These are phyloP conservation scores for Pyrenochaeta sp. DNA, from an alignment of 2,329 filamentous ascomycete genomes.

Conservation along the genomic window DNA sequence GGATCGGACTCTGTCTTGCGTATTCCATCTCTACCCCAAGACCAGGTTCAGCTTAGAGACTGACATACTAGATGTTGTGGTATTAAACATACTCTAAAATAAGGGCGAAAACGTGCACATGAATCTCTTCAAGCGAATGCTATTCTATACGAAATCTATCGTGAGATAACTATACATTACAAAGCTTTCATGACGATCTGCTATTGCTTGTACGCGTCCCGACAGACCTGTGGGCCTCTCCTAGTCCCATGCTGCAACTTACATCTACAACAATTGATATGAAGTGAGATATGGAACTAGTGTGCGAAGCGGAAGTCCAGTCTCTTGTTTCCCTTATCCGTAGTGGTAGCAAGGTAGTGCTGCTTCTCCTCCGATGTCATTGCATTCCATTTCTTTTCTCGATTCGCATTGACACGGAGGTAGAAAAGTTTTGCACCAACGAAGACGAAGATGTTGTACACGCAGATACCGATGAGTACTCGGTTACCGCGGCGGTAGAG, in stretches of 20 bases:
- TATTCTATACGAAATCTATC: no score
- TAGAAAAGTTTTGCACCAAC: slow-evolving; percentile 46
- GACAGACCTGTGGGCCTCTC: neutral
- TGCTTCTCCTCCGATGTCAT: slow-evolving; percentile 48
- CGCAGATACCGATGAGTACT: slow-evolving; percentile 37
- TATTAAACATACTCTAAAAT: no score
- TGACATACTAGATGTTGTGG: no score
- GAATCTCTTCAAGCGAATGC: no score
- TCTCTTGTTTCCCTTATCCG: slow-evolving; percentile 49
- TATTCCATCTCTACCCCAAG: no score
- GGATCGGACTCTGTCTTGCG: no score
- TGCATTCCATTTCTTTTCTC: slow-evolving; percentile 46
- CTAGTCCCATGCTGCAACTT: neutral
- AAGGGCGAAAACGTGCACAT: no score
- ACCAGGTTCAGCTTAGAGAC: no score
- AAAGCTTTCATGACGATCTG: neutral
- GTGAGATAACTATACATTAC: no score
- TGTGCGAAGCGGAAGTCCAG: slow-evolving; percentile 18
- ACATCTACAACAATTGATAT: neutral
- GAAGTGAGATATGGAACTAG: neutral
- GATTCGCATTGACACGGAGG: slow-evolving; percentile 36
- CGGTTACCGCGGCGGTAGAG: slow-evolving; percentile 31
- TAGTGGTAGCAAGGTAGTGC: slow-evolving; percentile 46
- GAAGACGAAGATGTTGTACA: slow-evolving; percentile 42
- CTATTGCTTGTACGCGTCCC: neutral